Percentiles rank a stretch among this genome's conserved stretches.
Conservation (phyloP, 495 filamentous ascomycete genomes). For the Viridothelium virens region DNA sequence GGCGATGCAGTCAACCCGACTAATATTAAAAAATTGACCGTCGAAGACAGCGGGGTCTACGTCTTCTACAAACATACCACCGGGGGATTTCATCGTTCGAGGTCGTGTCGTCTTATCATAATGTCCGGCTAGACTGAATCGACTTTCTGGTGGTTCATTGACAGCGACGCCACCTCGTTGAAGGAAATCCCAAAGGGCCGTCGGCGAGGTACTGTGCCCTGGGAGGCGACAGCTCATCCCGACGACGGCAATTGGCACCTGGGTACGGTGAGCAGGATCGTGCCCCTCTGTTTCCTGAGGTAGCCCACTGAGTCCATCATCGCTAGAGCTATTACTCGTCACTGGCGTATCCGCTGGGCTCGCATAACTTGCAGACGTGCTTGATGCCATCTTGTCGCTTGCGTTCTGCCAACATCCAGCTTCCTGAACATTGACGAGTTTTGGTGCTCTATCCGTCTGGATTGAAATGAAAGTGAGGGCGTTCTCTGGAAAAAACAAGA, state of each 20-base stretch:
- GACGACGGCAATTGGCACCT: neutral
- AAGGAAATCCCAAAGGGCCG: neutral
- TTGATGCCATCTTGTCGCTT: no score
- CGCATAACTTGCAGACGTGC: no score
- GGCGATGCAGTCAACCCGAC: neutral
- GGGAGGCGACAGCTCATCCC: neutral
- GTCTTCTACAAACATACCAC: slow-evolving; percentile 4
- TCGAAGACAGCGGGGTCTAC: neutral
- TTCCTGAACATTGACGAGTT: no score
- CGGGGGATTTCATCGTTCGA: neutral
- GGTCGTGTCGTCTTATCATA: neutral
- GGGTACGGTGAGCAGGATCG: no score
- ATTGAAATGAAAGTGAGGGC: no score
- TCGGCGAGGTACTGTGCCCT: neutral
- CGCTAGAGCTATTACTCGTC: no score
- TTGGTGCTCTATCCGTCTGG: no score
- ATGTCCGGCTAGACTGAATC: neutral
- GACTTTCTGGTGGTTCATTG: neutral
- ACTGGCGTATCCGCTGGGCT: no score
- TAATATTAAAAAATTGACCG: neutral
- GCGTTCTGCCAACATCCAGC: no score
- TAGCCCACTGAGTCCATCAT: no score
- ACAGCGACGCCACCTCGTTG: neutral
- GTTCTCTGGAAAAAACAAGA: no score
- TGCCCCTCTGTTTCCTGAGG: no score